phyloP scores from a whole-genome alignment of 2,329 filamentous ascomycete genomes.

The Botrytis fragariae region DNA sequence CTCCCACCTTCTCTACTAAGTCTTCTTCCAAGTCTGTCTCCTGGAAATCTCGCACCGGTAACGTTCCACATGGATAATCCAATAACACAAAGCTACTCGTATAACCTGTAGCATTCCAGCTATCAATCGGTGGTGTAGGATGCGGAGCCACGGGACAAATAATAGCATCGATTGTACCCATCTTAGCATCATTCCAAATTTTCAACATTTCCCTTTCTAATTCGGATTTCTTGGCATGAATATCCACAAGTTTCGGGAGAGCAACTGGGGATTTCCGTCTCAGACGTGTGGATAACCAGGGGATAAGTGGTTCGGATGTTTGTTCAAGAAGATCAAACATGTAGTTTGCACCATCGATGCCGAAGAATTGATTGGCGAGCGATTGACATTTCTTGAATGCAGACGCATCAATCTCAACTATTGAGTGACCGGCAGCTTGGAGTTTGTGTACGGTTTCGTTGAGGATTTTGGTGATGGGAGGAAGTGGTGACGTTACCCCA shows the following conservation, averaged over 20 bases:
- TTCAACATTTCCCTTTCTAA: background rate
- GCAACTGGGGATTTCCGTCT: background rate
- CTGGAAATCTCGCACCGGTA: background rate
- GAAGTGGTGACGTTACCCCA: conserved; percentile 50
- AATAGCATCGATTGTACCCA: background rate
- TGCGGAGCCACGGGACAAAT: background rate
- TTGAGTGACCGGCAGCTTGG: conserved; percentile 48
- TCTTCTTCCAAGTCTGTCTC: background rate
- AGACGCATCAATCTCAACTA: conserved; percentile 56
- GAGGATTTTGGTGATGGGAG: conserved; percentile 47
- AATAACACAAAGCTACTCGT: background rate
- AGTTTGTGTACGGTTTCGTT: conserved; percentile 45
- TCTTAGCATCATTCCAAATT: background rate
- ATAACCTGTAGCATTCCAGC: background rate
- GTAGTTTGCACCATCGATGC: background rate
- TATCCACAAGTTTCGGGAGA: background rate
- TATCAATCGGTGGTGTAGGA: background rate
- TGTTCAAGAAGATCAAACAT: background rate
- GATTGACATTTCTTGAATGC: conserved; percentile 54
- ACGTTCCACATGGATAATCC: background rate
- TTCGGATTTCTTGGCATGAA: background rate
- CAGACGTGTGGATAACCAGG: background rate
- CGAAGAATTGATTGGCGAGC: conserved; percentile 41
- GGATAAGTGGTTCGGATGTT: background rate
- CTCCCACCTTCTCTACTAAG: background rate